A percentile compares a stretch with the other conserved stretches of the same genome.
phyloP scores from a whole-genome alignment of 2,329 filamentous ascomycete genomes.

The Talaromyces piceae region DNA sequence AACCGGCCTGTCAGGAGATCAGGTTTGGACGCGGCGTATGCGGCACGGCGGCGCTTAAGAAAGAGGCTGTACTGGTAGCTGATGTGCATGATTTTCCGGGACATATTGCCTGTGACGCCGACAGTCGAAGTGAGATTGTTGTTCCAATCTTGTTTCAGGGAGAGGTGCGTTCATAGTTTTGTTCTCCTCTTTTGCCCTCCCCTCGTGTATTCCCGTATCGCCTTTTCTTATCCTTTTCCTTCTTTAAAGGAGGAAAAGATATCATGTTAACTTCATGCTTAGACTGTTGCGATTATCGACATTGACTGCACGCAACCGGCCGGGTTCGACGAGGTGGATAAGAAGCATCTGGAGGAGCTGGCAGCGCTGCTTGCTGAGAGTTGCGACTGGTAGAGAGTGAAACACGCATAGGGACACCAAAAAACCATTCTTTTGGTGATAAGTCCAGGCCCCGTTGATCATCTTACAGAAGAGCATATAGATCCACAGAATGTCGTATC shows the following conservation, averaged over 20 bases:
- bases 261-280: neutral
- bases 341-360: constrained; percentile 35
- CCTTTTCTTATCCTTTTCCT: too few relatives aligned
- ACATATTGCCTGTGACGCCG: constrained; percentile 45
- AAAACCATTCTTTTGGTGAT: neutral
- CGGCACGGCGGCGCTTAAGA: constrained; percentile 35
- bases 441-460: neutral
- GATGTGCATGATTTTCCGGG: constrained; percentile 40
- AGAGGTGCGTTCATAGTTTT: constrained; percentile 13
- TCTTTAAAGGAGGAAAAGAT: too few relatives aligned
- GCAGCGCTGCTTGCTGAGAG: constrained; percentile 32
- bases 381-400: constrained; percentile 32
- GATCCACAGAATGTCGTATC: neutral
- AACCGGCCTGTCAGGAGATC: constrained; percentile 43
- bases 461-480: neutral
- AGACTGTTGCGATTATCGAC: constrained; percentile 44
- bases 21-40: constrained; percentile 41
- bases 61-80: constrained; percentile 34
- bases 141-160: constrained; percentile 35
- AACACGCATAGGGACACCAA: neutral
- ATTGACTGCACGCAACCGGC: constrained; percentile 38
- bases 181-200: too few relatives aligned
- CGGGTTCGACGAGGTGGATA: constrained; percentile 41
- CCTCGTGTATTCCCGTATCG: too few relatives aligned
- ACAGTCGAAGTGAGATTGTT: constrained; percentile 44